phyloP scores from a whole-genome alignment of 2,329 filamentous ascomycete genomes.

The Setomelanomma holmii region DNA sequence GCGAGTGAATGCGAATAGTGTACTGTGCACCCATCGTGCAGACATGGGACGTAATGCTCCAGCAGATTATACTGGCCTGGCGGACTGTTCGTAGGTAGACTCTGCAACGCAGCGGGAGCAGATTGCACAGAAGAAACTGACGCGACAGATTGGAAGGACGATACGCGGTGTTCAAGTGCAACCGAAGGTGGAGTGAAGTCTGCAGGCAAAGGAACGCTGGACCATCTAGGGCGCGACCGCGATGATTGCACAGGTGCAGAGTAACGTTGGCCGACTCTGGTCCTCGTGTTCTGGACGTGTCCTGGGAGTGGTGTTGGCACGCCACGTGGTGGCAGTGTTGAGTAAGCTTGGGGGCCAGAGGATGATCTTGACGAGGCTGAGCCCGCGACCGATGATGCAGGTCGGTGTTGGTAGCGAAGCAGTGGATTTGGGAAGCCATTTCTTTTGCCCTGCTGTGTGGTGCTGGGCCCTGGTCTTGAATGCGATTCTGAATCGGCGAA shows the following conservation, averaged over 20 bases:
- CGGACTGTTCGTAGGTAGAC: slow-evolving; percentile 7
- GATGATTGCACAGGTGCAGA: slow-evolving; percentile 14
- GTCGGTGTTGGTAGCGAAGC: slow-evolving; percentile 9
- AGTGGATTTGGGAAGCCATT: slow-evolving; percentile 14
- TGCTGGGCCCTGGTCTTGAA: slow-evolving; percentile 5
- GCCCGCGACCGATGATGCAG: slow-evolving; percentile 7
- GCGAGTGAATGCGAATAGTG: slow-evolving; percentile 33
- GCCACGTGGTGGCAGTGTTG: slow-evolving; percentile 11
- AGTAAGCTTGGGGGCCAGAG: slow-evolving; percentile 4
- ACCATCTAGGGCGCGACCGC: slow-evolving; percentile 21
- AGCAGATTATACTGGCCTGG: slow-evolving; percentile 38
- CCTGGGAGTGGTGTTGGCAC: slow-evolving; percentile 10
- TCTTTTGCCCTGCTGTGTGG: slow-evolving; percentile 8
- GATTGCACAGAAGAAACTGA: slow-evolving; percentile 25
- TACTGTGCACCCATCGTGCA: slow-evolving; percentile 27
- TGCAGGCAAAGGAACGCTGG: slow-evolving; percentile 20
- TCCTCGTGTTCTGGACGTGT: slow-evolving; percentile 9
- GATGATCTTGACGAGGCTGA: slow-evolving; percentile 11
- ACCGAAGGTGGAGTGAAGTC: slow-evolving; percentile 20
- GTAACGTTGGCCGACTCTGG: slow-evolving; percentile 17
- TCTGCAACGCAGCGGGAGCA: slow-evolving; percentile 18
- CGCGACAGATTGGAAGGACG: slow-evolving; percentile 29
- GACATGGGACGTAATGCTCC: slow-evolving; percentile 40
- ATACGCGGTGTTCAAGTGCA: slow-evolving; percentile 16
- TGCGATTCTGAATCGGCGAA: slow-evolving; percentile 30